These are phyloP conservation scores for Exserohilum rostratum DNA, from an alignment of 2,329 filamentous ascomycete genomes.

Conservation along the genomic window DNA sequence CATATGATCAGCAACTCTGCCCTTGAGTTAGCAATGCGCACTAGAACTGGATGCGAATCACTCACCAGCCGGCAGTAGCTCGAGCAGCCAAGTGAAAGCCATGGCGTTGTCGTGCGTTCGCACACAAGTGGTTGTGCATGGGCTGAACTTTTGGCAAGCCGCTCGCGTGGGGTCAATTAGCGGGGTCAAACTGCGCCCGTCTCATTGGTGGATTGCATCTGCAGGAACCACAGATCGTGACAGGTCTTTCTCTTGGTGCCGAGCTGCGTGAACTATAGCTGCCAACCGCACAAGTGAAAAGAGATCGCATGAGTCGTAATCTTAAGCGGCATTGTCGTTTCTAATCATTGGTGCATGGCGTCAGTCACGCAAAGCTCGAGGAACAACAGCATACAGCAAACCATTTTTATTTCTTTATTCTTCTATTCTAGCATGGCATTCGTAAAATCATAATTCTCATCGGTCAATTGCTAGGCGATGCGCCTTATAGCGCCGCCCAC, in stretches of 20 bases:
- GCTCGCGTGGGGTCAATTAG: constrained; percentile 27
- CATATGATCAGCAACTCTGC: constrained; percentile 46
- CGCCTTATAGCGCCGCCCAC: constrained; percentile 82
- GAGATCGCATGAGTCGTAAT: too few relatives aligned
- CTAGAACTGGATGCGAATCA: neutral
- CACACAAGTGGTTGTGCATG: constrained; percentile 2
- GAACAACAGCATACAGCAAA: neutral
- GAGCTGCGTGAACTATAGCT: too few relatives aligned
- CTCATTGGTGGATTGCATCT: constrained; percentile 15
- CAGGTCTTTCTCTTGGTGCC: neutral
- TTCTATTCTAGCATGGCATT: constrained; percentile 12
- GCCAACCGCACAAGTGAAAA: neutral
- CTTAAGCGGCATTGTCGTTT: neutral
- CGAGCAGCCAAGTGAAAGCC: constrained; percentile 16
- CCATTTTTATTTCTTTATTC: constrained; percentile 1
- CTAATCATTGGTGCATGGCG: too few relatives aligned
- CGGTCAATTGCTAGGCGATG: neutral
- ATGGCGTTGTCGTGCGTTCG: constrained; percentile 16
- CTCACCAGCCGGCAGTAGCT: constrained; percentile 27
- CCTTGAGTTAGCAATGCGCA: constrained; percentile 1
- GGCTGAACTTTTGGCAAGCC: constrained; percentile 23
- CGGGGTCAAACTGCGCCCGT: constrained; percentile 14
- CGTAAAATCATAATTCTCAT: constrained; percentile 10
- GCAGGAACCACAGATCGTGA: constrained; percentile 1
- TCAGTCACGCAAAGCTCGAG: neutral